Percentiles rank a stretch among this genome's conserved stretches.
Evolutionary conservation across 306 rosid genomes (phyloP).

Genomic region (Vigna hirtella): DNA sequence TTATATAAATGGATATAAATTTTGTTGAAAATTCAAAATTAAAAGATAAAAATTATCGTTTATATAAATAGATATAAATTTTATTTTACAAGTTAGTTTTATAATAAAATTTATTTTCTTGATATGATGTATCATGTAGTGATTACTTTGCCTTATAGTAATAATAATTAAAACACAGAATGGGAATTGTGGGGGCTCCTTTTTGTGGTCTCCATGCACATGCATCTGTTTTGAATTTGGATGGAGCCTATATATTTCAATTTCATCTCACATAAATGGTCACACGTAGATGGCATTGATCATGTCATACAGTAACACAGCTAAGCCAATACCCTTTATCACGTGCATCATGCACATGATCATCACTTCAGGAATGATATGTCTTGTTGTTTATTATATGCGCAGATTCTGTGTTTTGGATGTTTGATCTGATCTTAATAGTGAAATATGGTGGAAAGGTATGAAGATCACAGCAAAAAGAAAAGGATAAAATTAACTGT

Average conservation of each 20-base stretch:
- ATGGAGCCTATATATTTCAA: conserved; percentile 35
- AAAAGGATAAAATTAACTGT: background rate
- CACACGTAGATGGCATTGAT: background rate
- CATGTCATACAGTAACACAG: conserved; percentile 48
- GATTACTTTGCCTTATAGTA: no score
- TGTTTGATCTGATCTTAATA: conserved; percentile 42
- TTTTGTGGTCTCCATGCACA: conserved; percentile 46
- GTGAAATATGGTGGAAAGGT: background rate
- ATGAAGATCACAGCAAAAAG: background rate
- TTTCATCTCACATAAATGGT: background rate
- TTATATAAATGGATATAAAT: no score
- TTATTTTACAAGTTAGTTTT: no score
- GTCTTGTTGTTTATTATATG: background rate
- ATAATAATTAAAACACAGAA: background rate
- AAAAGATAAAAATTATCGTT: no score
- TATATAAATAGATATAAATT: no score
- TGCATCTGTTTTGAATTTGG: conserved; percentile 37
- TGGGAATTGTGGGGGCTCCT: conserved; percentile 14
- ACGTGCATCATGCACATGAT: conserved; percentile 43
- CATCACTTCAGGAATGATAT: conserved; percentile 15
- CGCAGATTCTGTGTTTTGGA: background rate
- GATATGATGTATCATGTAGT: no score
- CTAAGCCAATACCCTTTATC: conserved; percentile 49
- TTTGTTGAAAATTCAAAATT: no score
- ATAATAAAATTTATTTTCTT: no score